Evolutionary conservation across 2,329 filamentous ascomycete species (phyloP), one percentile per base, ranked within the genome.

Genomic region (Claviceps sorghi): DNA sequence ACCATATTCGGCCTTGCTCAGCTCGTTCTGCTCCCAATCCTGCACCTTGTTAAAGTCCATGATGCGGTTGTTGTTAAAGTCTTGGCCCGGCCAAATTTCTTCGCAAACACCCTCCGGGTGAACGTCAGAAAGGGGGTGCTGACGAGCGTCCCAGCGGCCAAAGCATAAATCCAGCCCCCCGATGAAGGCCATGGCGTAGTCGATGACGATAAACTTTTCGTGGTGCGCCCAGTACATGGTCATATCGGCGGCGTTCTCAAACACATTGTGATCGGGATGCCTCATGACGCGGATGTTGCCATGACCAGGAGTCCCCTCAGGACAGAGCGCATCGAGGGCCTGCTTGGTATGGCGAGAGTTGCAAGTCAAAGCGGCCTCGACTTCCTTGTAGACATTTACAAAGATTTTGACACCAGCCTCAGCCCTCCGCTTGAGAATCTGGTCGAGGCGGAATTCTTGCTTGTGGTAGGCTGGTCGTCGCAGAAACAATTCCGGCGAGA

Each of bases 141-240:
- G 87, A 57, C 86, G 80, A 52, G 79, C 78, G 62, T 98, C 93
- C 90, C 90, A 97, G 51, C 93, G 81, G 9, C 93, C 93, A 64
- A 96, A 98, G 67, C 93, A 98, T 34, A 97, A 73, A 68, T 98
- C 93, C 6, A 98, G 74, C 0, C 93, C 93, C 50, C 93, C 93
- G 54, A 97, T 91, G 62, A 97, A 97, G 15, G 89, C 93, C 59
- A 91, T 70, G 17, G 83, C 78, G 62, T 95, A 95, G 69, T 97
- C 93, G 51, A 97, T 86, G 19, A 98, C 86, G 52, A 97, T 86
- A 63, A 96, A 94, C 65, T 98, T 98, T 62, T 98, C 93, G 65
- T 98, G 93, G 64, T 98, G 93, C 0, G 93, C 93, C 82, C 91
- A 97, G 71, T 95, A 96, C 62, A 96, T 88, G 0, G 89, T 96